Conservation (phyloP, 331 rosid genomes). For the Acacia pycnantha region DNA sequence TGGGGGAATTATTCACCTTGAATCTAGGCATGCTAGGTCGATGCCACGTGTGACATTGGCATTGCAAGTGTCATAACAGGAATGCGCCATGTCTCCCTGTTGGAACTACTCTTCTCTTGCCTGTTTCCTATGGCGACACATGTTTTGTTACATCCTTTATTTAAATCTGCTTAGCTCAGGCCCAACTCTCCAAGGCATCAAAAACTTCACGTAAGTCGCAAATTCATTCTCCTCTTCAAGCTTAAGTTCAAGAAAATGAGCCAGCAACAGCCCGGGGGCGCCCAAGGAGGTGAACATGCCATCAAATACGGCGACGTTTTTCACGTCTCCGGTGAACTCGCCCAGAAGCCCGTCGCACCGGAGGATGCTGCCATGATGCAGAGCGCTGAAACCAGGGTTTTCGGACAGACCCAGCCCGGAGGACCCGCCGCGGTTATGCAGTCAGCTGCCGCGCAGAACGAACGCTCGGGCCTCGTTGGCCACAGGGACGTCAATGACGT, state of each 20-base stretch:
- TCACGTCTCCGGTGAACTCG: conserved; percentile 59
- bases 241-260: conserved; percentile 28
- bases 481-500: conserved; percentile 47
- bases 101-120: background rate
- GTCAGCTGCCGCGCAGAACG: conserved; percentile 60
- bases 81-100: conserved; percentile 26
- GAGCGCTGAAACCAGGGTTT: conserved; percentile 51
- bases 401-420: conserved; percentile 59
- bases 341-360: conserved; percentile 55
- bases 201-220: background rate
- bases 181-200: background rate
- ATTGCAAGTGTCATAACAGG: background rate
- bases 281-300: conserved; percentile 31
- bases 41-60: conserved; percentile 1
- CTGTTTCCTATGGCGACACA: conserved; percentile 31
- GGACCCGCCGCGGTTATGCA: conserved; percentile 69
- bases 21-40: background rate
- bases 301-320: conserved; percentile 72
- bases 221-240: background rate
- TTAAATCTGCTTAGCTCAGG: background rate
- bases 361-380: conserved; percentile 83
- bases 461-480: conserved; percentile 48
- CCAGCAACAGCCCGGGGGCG: conserved; percentile 51
- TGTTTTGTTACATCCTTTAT: background rate
- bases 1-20: background rate